Percentiles rank a stretch among this genome's conserved stretches.
Evolutionary conservation across 805 yeast species (phyloP).

Genomic region (Wickerhamomyces rabaulensis): DNA sequence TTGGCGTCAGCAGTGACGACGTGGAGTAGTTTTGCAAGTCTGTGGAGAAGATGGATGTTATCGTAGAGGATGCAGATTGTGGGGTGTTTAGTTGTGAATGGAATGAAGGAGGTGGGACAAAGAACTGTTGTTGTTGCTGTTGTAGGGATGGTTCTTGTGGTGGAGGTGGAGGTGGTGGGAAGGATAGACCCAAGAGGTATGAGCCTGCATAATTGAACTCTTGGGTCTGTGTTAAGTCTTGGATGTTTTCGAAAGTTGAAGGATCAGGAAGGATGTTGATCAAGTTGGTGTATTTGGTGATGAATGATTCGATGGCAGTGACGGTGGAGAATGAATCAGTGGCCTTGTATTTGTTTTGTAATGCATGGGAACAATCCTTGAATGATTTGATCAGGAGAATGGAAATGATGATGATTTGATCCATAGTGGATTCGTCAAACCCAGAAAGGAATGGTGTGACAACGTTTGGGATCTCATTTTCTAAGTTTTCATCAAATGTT

Average conservation of each 20-base stretch:
- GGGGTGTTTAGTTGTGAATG: constrained; percentile 6
- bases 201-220: constrained; percentile 7
- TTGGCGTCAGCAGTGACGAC: constrained; percentile 7
- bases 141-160: not conserved
- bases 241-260: constrained; percentile 1
- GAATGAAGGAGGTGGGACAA: constrained; percentile 2
- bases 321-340: constrained; percentile 4
- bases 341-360: constrained; percentile 18
- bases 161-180: not conserved
- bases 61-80: constrained; percentile 11
- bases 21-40: constrained; percentile 5
- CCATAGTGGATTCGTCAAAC: constrained; percentile 11
- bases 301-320: constrained; percentile 3
- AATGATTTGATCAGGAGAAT: constrained; percentile 15
- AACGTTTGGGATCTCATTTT: constrained; percentile 20
- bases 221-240: constrained; percentile 1
- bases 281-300: constrained; percentile 1
- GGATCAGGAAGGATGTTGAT: constrained; percentile 5
- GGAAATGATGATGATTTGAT: constrained; percentile 12
- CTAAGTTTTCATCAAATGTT: constrained; percentile 21
- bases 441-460: constrained; percentile 22
- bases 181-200: constrained; percentile 6
- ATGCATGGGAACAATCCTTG: constrained; percentile 17
- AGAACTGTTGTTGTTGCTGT: constrained; percentile 1
- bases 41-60: constrained; percentile 8